These are phyloP conservation scores for Knufia fluminis DNA, from an alignment of 2,329 filamentous ascomycete species.

Conservation along the genomic window DNA sequence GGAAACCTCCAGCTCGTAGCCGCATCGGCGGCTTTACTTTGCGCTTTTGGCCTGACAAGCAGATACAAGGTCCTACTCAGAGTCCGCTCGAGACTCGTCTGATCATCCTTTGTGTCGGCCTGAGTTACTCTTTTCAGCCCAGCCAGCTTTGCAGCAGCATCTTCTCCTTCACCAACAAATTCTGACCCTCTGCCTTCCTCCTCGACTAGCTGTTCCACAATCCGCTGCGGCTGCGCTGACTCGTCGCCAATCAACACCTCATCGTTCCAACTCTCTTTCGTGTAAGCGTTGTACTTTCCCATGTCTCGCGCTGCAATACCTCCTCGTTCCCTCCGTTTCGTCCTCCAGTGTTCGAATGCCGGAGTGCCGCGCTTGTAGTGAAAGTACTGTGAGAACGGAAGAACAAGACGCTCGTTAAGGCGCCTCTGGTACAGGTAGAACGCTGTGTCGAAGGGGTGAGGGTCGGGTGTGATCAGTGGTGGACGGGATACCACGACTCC, in stretches of 20 bases:
- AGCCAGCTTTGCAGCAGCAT: slow-evolving; percentile 61
- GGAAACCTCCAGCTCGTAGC: slow-evolving; percentile 73
- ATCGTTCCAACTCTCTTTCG: slow-evolving; percentile 76
- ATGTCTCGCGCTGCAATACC: slow-evolving; percentile 74
- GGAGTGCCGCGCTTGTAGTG: slow-evolving; percentile 92
- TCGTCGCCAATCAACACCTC: slow-evolving; percentile 69
- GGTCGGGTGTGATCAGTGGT: slow-evolving; percentile 73
- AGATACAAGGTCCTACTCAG: slow-evolving; percentile 80
- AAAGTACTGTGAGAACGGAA: slow-evolving; percentile 82
- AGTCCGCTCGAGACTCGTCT: slow-evolving; percentile 66
- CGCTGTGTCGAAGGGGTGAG: slow-evolving; percentile 80
- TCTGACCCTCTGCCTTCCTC: slow-evolving; percentile 52
- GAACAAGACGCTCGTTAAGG: slow-evolving; percentile 79
- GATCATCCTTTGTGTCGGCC: slow-evolving; percentile 67
- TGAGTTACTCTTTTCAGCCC: slow-evolving; percentile 54
- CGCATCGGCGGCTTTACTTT: slow-evolving; percentile 25
- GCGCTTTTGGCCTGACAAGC: slow-evolving; percentile 58
- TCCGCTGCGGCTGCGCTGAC: slow-evolving; percentile 55
- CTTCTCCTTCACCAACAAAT: slow-evolving; percentile 45
- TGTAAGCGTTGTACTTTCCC: slow-evolving; percentile 69
- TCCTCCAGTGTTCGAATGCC: slow-evolving; percentile 77
- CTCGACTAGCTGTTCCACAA: slow-evolving; percentile 64
- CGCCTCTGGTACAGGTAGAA: slow-evolving; percentile 97
- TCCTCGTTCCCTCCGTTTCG: slow-evolving; percentile 66
- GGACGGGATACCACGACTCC: slow-evolving; percentile 81